phyloP scores from a whole-genome alignment of 306 rosid species.

The Cucumis sativus region Cucumber_9930_V3 NC_026656.2:10110501-10111000 shows the following conservation, averaged over 20 bases:
- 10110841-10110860: constrained; percentile 9
- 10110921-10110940: constrained; percentile 5
- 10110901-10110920: constrained; percentile 9
- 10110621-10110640: neutral
- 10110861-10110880: constrained; percentile 16
- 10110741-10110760: constrained; percentile 9
- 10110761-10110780: constrained; percentile 9
- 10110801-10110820: constrained; percentile 14
- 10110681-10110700: constrained; percentile 13
- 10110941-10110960: constrained; percentile 16
- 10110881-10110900: constrained; percentile 17
- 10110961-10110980: constrained; percentile 22
- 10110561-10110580: constrained; percentile 16
- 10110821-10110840: constrained; percentile 18
- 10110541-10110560: constrained; percentile 12
- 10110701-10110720: constrained; percentile 18
- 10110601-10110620: neutral
- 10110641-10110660: constrained; percentile 3
- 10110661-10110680: constrained; percentile 8
- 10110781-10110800: constrained; percentile 20
- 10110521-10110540: constrained; percentile 15
- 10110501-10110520: constrained; percentile 15
- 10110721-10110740: constrained; percentile 15
- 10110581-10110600: constrained; percentile 11
- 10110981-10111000: constrained; percentile 16